Evolutionary conservation across 768 basidiomycete species (phyloP), one percentile per base, ranked within the genome.

Genomic region (Fomitopsis serialis): DNA sequence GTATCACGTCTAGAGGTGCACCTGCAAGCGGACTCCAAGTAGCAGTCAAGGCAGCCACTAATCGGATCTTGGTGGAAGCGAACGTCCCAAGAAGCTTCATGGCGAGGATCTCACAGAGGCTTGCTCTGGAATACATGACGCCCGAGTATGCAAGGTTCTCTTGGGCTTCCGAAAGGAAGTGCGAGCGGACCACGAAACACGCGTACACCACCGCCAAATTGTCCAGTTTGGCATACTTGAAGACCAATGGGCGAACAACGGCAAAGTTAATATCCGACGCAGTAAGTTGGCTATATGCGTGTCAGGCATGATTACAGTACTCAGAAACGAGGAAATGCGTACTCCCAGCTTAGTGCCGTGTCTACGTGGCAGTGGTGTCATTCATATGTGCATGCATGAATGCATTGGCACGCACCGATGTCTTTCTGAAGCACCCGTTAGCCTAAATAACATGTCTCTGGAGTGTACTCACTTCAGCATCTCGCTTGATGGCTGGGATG

Each of bases 11-110:
- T 17, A 67, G 61, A 1, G 84, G 75, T 3, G 89, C 89, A 1
- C 92, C 91, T 32, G 87, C 79, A 48, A 96, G 79, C 1, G 93
- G 89, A 65, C 85, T 89, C 88, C 91, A 97, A 53, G 78, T 80
- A 0, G 83, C 85, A 0, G 89, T 93, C 48, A 98, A 70, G 24
- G 89, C 87, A 9, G 87, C 83, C 24, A 87, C 80, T 19, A 94
- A 76, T 53, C 87, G 81, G n/a, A 93, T 78, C 63, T 88, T 79
- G 60, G 84, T 81, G 4, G 78, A 78, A 1, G 89, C 84, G 62
- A 89, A 94, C 29, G 78, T 77, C 21, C 78, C 81, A 11, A 94
- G 75, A 22, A 95, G 79, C 63, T 97, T 97, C 74, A 92, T 83
- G 9, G 95, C 92, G 19, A 97, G 69, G 15, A 97, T 80, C 66